These are phyloP conservation scores for Choricystis sp. DNA, from an alignment of 139 green algal species.

Conservation along the genomic window DNA sequence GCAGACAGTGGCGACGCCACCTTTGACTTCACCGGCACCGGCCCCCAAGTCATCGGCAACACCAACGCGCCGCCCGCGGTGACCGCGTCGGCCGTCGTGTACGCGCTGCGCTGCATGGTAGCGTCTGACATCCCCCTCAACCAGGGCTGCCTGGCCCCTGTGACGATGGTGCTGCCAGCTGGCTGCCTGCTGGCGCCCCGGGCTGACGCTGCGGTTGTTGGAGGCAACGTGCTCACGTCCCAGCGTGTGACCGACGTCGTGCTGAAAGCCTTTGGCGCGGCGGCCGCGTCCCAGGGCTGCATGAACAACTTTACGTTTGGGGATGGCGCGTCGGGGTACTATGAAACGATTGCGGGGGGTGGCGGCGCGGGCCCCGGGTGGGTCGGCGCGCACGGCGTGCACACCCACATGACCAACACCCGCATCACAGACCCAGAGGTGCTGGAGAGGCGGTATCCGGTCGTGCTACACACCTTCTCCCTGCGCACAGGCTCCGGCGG, in stretches of 20 bases:
- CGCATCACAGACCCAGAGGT: conserved; percentile 92
- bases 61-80: conserved; percentile 87
- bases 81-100: conserved; percentile 84
- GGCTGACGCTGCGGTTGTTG: conserved; percentile 65
- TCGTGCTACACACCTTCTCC: conserved; percentile 69
- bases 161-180: conserved; percentile 27
- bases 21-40: conserved; percentile 78
- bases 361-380: conserved; percentile 76
- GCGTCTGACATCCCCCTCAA: conserved; percentile 80
- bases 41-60: conserved; percentile 83
- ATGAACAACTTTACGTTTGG: conserved; percentile 99
- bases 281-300: conserved; percentile 76
- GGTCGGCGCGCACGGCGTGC: conserved; percentile 70
- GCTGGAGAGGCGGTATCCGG: conserved; percentile 75
- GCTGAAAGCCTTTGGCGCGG: conserved; percentile 75
- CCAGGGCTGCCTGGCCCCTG: conserved; percentile 65
- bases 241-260: conserved; percentile 93
- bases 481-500: conserved; percentile 69
- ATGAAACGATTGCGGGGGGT: conserved; percentile 92
- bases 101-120: conserved; percentile 81
- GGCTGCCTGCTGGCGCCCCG: conserved; percentile 30
- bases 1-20: conserved; percentile 32
- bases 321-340: conserved; percentile 79
- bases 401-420: conserved; percentile 99
- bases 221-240: conserved; percentile 95